A percentile compares a stretch with the other conserved stretches of the same genome.
Conservation (phyloP, 306 rosid species). For the Dryas octopetala region DNA sequence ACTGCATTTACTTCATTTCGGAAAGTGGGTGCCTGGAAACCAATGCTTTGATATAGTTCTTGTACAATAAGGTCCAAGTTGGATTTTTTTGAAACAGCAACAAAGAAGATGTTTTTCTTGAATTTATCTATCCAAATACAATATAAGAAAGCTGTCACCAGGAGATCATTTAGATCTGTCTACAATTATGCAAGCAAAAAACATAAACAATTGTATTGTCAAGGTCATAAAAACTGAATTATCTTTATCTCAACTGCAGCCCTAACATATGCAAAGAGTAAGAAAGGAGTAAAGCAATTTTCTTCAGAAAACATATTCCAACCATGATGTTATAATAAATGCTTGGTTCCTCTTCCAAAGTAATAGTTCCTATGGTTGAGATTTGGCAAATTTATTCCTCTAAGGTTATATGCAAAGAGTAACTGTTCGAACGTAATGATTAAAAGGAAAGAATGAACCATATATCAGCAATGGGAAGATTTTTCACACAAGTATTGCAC, state of each 20-base stretch:
- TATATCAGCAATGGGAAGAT: not conserved
- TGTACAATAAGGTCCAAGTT: slow-evolving; percentile 34
- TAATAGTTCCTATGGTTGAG: not conserved
- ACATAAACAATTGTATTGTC: not conserved
- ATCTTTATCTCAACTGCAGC: too few relatives aligned
- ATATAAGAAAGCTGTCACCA: not conserved
- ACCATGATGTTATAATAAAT: not conserved
- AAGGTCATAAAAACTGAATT: not conserved
- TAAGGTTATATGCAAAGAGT: not conserved
- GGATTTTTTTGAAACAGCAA: slow-evolving; percentile 37
- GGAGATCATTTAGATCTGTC: not conserved
- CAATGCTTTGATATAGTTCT: slow-evolving; percentile 34
- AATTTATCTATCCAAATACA: slow-evolving; percentile 37
- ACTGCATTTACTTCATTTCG: slow-evolving; percentile 31
- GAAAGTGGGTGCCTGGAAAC: slow-evolving; percentile 21
- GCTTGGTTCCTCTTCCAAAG: not conserved
- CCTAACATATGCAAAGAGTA: not conserved
- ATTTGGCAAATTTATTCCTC: not conserved
- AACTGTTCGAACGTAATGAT: not conserved
- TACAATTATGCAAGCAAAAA: not conserved
- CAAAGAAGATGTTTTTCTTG: slow-evolving; percentile 48
- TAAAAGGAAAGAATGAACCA: not conserved
- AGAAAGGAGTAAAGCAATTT: not conserved
- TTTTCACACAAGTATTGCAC: not conserved
- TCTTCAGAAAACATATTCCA: not conserved